Percentiles rank a stretch among this genome's conserved stretches.
Conservation (phyloP, 2,329 filamentous ascomycete genomes). For the Calonectria pseudoreteaudii region DNA sequence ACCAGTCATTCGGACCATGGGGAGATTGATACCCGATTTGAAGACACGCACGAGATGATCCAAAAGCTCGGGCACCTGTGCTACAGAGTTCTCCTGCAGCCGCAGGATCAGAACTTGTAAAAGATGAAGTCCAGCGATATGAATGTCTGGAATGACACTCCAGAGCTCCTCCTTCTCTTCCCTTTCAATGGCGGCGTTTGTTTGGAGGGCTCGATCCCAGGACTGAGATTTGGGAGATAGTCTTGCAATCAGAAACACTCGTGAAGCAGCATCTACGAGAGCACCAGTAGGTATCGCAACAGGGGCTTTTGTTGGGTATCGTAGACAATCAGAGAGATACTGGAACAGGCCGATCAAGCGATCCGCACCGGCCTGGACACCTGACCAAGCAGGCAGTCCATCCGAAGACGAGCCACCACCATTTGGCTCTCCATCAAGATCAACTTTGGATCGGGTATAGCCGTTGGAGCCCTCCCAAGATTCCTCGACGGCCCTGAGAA, state of each 20-base stretch:
- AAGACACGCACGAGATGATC: constrained; percentile 82
- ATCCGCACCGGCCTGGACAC: constrained; percentile 79
- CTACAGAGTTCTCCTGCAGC: constrained; percentile 67
- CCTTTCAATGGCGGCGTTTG: constrained; percentile 78
- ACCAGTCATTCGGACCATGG: constrained; percentile 67
- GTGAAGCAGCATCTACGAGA: constrained; percentile 75
- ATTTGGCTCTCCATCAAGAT: constrained; percentile 58
- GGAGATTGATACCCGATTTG: constrained; percentile 63
- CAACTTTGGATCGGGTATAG: constrained; percentile 56
- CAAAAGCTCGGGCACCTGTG: constrained; percentile 73
- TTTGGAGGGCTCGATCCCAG: constrained; percentile 65
- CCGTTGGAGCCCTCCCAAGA: constrained; percentile 79
- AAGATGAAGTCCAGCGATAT: constrained; percentile 76
- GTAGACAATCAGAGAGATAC: constrained; percentile 73
- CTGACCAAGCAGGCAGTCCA: constrained; percentile 77
- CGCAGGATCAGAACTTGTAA: constrained; percentile 68
- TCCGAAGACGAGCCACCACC: constrained; percentile 60
- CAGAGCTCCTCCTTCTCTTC: constrained; percentile 88
- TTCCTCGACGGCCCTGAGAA: constrained; percentile 84
- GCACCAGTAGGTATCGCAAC: constrained; percentile 76
- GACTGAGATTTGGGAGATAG: constrained; percentile 60
- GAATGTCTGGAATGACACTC: constrained; percentile 78
- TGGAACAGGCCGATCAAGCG: constrained; percentile 75
- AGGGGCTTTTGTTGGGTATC: constrained; percentile 71
- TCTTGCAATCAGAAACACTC: constrained; percentile 75